Evolutionary conservation across 2,329 filamentous ascomycete genomes (phyloP).

Genomic region (Pseudocercospora cruenta): DNA sequence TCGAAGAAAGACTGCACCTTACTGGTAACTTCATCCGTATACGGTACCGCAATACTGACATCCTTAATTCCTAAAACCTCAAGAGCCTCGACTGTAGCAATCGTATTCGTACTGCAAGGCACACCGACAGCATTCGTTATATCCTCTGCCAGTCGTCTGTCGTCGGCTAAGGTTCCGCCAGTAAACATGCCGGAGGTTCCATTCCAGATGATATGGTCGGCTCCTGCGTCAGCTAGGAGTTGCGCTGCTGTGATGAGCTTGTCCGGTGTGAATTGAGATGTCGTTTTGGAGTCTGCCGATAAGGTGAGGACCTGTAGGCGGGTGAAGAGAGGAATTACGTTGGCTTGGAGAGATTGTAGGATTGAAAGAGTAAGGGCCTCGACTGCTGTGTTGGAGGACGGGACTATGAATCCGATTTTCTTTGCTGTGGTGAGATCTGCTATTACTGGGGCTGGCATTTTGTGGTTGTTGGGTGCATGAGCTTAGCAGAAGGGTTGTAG

Average conservation of each 20-base stretch:
- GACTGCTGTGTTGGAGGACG: constrained; percentile 50
- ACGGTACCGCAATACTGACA: constrained; percentile 30
- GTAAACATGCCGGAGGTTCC: constrained; percentile 39
- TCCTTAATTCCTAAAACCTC: constrained; percentile 14
- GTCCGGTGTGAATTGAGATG: constrained; percentile 40
- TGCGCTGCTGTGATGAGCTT: constrained; percentile 35
- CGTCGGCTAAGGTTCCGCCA: constrained; percentile 26
- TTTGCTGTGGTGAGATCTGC: constrained; percentile 25
- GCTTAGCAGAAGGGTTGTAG: not conserved
- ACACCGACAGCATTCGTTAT: constrained; percentile 27
- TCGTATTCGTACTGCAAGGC: constrained; percentile 28
- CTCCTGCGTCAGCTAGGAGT: constrained; percentile 38
- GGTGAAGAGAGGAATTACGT: constrained; percentile 40
- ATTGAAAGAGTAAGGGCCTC: constrained; percentile 49
- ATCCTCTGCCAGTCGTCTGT: constrained; percentile 20
- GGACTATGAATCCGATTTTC: constrained; percentile 48
- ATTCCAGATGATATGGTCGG: constrained; percentile 39
- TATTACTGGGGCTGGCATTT: constrained; percentile 17
- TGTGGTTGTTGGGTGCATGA: not conserved
- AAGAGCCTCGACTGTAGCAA: constrained; percentile 30
- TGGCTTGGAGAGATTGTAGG: constrained; percentile 43
- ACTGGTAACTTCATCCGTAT: constrained; percentile 20
- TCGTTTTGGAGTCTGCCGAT: constrained; percentile 38
- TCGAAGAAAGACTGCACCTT: constrained; percentile 26
- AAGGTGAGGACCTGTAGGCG: constrained; percentile 49